phyloP scores from a whole-genome alignment of 176 grass and related monocot species.

The Musa itinerans region DNA sequence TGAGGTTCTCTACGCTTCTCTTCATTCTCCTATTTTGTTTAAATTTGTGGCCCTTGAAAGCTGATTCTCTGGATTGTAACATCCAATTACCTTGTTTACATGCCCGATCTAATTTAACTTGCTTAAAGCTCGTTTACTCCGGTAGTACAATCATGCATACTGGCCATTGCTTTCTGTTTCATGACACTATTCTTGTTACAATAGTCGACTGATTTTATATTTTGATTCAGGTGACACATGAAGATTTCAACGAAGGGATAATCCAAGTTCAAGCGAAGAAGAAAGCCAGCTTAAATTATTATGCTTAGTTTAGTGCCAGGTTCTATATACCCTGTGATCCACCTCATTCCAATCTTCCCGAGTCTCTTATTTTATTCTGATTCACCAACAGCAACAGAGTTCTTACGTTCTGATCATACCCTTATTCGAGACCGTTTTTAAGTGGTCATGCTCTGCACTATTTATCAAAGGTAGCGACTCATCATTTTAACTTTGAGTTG shows the following conservation, averaged over 20 bases:
- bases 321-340: too few species aligned
- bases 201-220: too few species aligned
- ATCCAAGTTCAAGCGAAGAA: conserved; percentile 13
- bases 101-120: background rate
- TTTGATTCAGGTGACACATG: conserved; percentile 1
- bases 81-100: background rate
- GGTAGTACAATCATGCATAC: background rate
- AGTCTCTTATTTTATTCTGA: too few species aligned
- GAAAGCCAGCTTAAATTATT: conserved; percentile 8
- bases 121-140: background rate
- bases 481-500: too few species aligned
- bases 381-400: too few species aligned
- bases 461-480: too few species aligned
- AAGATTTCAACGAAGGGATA: conserved; percentile 20
- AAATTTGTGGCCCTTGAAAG: background rate
- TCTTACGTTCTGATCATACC: too few species aligned
- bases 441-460: too few species aligned
- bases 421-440: too few species aligned
- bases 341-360: too few species aligned
- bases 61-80: too few species aligned
- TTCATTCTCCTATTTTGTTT: background rate
- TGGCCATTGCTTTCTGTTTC: background rate
- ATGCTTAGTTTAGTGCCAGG: background rate
- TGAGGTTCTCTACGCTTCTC: conserved; percentile 35
- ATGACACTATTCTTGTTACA: too few species aligned